Evolutionary conservation across 2,329 filamentous ascomycete genomes (phyloP).

Genomic region (Exophiala aquamarina): DNA sequence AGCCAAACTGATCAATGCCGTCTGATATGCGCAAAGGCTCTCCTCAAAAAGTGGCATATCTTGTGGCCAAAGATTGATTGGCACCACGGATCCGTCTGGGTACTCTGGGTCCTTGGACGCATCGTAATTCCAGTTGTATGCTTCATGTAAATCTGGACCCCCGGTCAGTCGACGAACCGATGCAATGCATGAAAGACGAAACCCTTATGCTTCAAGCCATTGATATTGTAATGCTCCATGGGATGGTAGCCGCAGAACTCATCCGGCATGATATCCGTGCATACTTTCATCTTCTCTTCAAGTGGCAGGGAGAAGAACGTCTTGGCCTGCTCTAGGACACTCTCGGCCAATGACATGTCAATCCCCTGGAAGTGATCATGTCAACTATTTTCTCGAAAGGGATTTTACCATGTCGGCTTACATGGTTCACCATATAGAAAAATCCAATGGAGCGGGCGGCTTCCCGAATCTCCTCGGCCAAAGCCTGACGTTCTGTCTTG

Average conservation of each 20-base stretch:
- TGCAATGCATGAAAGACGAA: background rate
- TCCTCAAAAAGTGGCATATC: slow-evolving; percentile 22
- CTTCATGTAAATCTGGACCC: slow-evolving; percentile 10
- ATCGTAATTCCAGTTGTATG: slow-evolving; percentile 13
- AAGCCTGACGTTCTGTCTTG: slow-evolving; percentile 35
- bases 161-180: background rate
- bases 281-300: no score
- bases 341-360: slow-evolving; percentile 32
- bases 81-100: slow-evolving; percentile 3
- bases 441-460: slow-evolving; percentile 39
- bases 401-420: slow-evolving; percentile 10
- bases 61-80: slow-evolving; percentile 12
- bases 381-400: background rate
- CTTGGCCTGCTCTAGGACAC: slow-evolving; percentile 39
- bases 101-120: slow-evolving; percentile 32
- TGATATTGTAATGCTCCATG: slow-evolving; percentile 10
- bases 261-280: slow-evolving; percentile 30
- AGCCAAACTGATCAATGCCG: slow-evolving; percentile 5
- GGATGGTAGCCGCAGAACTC: slow-evolving; percentile 14
- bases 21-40: slow-evolving; percentile 8
- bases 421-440: slow-evolving; percentile 37
- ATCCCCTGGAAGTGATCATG: slow-evolving; percentile 38
- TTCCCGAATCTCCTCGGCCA: slow-evolving; percentile 42
- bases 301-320: slow-evolving; percentile 46
- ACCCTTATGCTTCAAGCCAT: slow-evolving; percentile 9